These are phyloP conservation scores for Gnomoniopsis smithogilvyi DNA, from an alignment of 2,329 filamentous ascomycete genomes.

Conservation along the genomic window DNA sequence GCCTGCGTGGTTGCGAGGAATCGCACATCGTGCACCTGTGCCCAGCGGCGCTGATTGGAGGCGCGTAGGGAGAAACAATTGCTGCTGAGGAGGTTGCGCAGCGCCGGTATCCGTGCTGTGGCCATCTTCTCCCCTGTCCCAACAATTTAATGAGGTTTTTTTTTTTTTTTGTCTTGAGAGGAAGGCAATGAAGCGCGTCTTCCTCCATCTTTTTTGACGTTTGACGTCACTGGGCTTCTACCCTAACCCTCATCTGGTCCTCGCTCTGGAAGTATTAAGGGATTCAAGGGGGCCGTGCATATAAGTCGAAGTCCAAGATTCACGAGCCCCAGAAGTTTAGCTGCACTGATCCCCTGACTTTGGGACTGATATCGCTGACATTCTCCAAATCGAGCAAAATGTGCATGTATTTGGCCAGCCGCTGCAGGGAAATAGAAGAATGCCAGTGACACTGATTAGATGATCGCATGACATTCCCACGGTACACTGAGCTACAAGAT, in stretches of 20 bases:
- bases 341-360: too few relatives aligned
- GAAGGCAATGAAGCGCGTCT: not conserved
- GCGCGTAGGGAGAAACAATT: constrained; percentile 30
- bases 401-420: too few relatives aligned
- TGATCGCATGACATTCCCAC: too few relatives aligned
- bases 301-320: too few relatives aligned
- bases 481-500: too few relatives aligned
- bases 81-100: constrained; percentile 43
- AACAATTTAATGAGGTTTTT: not conserved
- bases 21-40: constrained; percentile 87
- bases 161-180: not conserved
- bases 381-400: too few relatives aligned
- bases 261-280: too few relatives aligned
- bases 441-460: too few relatives aligned
- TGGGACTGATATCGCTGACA: too few relatives aligned
- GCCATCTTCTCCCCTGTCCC: constrained; percentile 37
- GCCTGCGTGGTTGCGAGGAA: constrained; percentile 78
- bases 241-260: not conserved
- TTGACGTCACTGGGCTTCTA: not conserved
- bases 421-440: too few relatives aligned
- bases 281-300: not conserved
- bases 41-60: constrained; percentile 73
- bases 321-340: too few relatives aligned
- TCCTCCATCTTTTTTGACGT: not conserved
- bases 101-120: constrained; percentile 41